Percentiles rank a stretch among this genome's conserved stretches.
These are phyloP conservation scores for Mycena rebaudengoi DNA, from an alignment of 768 basidiomycete species.

Conservation along the genomic window DNA sequence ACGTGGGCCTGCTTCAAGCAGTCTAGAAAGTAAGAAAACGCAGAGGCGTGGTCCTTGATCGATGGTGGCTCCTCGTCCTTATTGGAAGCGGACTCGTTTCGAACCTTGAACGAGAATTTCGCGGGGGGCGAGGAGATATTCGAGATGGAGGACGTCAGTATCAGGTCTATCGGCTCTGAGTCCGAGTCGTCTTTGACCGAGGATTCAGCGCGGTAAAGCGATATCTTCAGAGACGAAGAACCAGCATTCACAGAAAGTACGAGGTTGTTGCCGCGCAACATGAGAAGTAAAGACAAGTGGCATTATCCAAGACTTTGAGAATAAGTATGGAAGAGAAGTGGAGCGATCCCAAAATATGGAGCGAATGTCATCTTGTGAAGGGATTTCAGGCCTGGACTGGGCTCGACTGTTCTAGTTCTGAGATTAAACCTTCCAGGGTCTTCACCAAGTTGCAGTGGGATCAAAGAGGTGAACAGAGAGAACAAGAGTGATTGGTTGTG, in stretches of 20 bases:
- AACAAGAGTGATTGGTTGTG: no score
- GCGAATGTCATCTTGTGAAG: no score
- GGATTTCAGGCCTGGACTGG: no score
- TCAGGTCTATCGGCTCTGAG: conserved; percentile 47
- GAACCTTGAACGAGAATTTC: conserved; percentile 54
- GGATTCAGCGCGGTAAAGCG: conserved; percentile 59
- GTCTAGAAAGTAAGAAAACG: conserved; percentile 68
- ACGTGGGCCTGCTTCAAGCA: conserved; percentile 52
- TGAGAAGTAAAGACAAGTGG: background rate
- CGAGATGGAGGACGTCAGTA: conserved; percentile 62
- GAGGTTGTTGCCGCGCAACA: conserved; percentile 31
- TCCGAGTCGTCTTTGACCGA: conserved; percentile 29
- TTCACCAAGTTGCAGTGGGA: no score
- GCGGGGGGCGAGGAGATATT: conserved; percentile 65
- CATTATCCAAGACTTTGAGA: no score
- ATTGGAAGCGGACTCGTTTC: conserved; percentile 43
- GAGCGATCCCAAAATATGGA: no score
- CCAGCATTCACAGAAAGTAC: conserved; percentile 83
- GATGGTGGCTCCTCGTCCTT: conserved; percentile 47
- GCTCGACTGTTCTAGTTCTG: no score
- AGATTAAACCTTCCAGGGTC: no score
- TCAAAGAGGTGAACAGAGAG: no score
- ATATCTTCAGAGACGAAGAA: conserved; percentile 87
- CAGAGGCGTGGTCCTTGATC: conserved; percentile 67
- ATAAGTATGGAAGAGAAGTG: no score